Conservation (phyloP, 352 stramenopile genomes). For the Phytophthora constricta region DNA sequence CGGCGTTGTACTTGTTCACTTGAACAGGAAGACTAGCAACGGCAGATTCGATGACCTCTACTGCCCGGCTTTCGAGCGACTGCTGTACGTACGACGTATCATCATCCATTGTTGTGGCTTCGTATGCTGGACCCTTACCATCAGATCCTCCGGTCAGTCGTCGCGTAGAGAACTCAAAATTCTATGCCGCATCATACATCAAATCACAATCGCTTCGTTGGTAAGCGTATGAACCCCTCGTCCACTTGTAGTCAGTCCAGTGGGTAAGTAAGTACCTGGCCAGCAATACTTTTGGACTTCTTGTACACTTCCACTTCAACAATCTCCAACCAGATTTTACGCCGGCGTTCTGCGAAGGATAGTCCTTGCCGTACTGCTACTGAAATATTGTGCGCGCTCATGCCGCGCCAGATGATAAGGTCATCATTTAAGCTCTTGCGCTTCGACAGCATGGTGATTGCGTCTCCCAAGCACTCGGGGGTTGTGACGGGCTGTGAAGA, state of each 20-base stretch:
- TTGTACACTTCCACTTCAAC: slow-evolving; percentile 52
- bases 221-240: neutral
- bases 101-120: slow-evolving; percentile 3
- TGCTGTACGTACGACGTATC: slow-evolving; percentile 8
- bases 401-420: slow-evolving; percentile 60
- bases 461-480: slow-evolving; percentile 1
- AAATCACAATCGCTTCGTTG: neutral
- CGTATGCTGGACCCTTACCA: neutral
- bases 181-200: slow-evolving; percentile 19
- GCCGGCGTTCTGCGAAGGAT: slow-evolving; percentile 41
- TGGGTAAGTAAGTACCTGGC: slow-evolving; percentile 29
- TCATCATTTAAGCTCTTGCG: slow-evolving; percentile 61
- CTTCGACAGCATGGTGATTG: slow-evolving; percentile 47
- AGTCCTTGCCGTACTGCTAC: slow-evolving; percentile 39
- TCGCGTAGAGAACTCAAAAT: slow-evolving; percentile 49
- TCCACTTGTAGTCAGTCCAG: no score
- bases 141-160: slow-evolving; percentile 19
- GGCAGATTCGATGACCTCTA: slow-evolving; percentile 39
- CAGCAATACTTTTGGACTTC: slow-evolving; percentile 55
- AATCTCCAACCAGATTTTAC: slow-evolving; percentile 64
- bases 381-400: slow-evolving; percentile 62
- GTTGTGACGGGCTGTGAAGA: slow-evolving; percentile 1
- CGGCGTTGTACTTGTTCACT: slow-evolving; percentile 43
- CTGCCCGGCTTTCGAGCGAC: slow-evolving; percentile 29
- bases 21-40: slow-evolving; percentile 38